Conservation (phyloP, 192 early-diverging fungal genomes). For the Chytriomyces sp. region DNA sequence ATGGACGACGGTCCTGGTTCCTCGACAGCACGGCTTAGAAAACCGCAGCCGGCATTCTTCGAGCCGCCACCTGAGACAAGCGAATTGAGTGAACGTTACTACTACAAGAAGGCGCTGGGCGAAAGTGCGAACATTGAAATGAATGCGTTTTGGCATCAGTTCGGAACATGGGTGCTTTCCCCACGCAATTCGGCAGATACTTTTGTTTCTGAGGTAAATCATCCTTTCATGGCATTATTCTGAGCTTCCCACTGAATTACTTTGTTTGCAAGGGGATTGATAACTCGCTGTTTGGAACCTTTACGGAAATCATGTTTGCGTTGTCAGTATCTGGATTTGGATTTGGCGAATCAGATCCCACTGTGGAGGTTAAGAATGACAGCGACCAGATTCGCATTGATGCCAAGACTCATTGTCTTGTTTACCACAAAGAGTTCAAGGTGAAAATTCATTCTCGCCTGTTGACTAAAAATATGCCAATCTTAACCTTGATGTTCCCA, state of each 20-base stretch:
- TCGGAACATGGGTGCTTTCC: background rate
- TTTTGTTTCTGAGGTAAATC: conserved; percentile 20
- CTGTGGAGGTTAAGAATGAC: conserved; percentile 2
- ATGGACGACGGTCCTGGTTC: too few relatives aligned
- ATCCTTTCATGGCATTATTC: background rate
- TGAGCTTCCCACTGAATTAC: background rate
- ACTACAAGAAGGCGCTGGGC: conserved; percentile 8
- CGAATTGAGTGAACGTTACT: conserved; percentile 26
- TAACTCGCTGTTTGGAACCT: conserved; percentile 5
- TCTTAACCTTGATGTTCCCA: background rate
- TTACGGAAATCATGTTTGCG: conserved; percentile 30
- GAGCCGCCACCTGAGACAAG: conserved; percentile 28
- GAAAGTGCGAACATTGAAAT: conserved; percentile 17
- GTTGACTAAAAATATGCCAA: background rate
- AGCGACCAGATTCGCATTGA: background rate
- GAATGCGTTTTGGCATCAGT: conserved; percentile 28
- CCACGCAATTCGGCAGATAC: too few relatives aligned
- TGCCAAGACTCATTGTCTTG: conserved; percentile 1
- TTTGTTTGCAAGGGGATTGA: background rate
- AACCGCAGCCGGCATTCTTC: conserved; percentile 3
- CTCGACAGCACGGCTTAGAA: too few relatives aligned
- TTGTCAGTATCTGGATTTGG: conserved; percentile 8
- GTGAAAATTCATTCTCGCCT: background rate
- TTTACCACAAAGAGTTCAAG: conserved; percentile 35
- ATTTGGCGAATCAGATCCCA: background rate